Conservation (phyloP, 768 basidiomycete genomes). For the Cyclocybe aegerita region DNA sequence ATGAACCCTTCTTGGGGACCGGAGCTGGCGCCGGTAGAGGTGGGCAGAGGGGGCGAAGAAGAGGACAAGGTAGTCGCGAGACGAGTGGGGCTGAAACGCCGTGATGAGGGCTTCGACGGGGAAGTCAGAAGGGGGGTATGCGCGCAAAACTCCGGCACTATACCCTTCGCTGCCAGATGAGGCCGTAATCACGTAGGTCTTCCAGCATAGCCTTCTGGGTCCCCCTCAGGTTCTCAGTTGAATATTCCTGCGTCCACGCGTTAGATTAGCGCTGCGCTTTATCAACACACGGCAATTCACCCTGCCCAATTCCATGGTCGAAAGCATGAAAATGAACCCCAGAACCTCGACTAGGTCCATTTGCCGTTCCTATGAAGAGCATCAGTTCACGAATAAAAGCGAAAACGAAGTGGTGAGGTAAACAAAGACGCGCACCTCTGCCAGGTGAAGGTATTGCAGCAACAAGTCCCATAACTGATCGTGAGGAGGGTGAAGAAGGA, state of each 20-base stretch:
- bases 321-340: slow-evolving; percentile 94
- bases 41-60: slow-evolving; percentile 78
- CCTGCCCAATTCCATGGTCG: slow-evolving; percentile 91
- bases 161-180: slow-evolving; percentile 85
- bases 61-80: slow-evolving; percentile 94
- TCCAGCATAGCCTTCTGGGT: slow-evolving; percentile 86
- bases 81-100: slow-evolving; percentile 91
- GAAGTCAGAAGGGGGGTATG: slow-evolving; percentile 24
- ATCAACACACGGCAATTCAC: slow-evolving; percentile 41
- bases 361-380: slow-evolving; percentile 60
- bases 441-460: slow-evolving; percentile 84
- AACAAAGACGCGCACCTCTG: slow-evolving; percentile 55
- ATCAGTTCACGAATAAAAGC: slow-evolving; percentile 14
- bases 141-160: slow-evolving; percentile 22
- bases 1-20: slow-evolving; percentile 84
- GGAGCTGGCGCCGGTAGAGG: slow-evolving; percentile 54
- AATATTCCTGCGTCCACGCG: slow-evolving; percentile 69
- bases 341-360: slow-evolving; percentile 95
- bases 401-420: slow-evolving; percentile 4
- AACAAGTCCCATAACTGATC: slow-evolving; percentile 95
- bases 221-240: slow-evolving; percentile 73
- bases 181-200: slow-evolving; percentile 92
- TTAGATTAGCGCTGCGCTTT: slow-evolving; percentile 14
- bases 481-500: slow-evolving; percentile 91
- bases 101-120: slow-evolving; percentile 57